Evolutionary conservation across 1,284 basidiomycete species (phyloP).

Genomic region (Schizophyllum amplum): DNA sequence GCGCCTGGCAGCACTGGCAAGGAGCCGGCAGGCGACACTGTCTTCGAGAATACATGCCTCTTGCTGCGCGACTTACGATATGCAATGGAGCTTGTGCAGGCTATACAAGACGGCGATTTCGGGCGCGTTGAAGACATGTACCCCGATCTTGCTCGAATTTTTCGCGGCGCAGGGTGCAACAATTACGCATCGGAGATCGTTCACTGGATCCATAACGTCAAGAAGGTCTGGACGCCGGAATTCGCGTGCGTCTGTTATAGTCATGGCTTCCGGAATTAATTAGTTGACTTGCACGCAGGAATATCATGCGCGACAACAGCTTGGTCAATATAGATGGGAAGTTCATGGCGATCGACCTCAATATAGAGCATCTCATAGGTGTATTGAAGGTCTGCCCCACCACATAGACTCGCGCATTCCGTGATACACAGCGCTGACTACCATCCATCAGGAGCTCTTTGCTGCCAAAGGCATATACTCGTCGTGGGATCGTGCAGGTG

Average conservation of each 20-base stretch:
- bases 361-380: constrained; percentile 20
- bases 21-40: constrained; percentile 9
- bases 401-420: neutral
- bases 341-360: constrained; percentile 20
- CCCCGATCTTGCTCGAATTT: constrained; percentile 11
- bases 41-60: constrained; percentile 13
- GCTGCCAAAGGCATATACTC: constrained; percentile 14
- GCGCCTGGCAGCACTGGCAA: constrained; percentile 8
- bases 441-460: constrained; percentile 9
- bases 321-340: constrained; percentile 20
- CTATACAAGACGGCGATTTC: constrained; percentile 18
- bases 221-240: constrained; percentile 20
- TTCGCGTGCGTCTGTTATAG: constrained; percentile 16
- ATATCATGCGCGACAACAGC: constrained; percentile 23
- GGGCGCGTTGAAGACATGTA: constrained; percentile 11
- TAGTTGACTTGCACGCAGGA: constrained; percentile 14
- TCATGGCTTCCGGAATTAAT: constrained; percentile 4
- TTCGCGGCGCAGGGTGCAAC: constrained; percentile 12
- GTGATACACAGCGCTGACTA: neutral
- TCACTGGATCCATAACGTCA: constrained; percentile 17
- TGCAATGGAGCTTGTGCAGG: constrained; percentile 15
- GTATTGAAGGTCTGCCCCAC: constrained; percentile 10
- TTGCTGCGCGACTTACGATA: constrained; percentile 20
- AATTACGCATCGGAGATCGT: constrained; percentile 19
- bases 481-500: constrained; percentile 17